Evolutionary conservation across 2,329 filamentous ascomycete species (phyloP), one percentile per base, ranked within the genome.

Genomic region (Raffaelea arxii): DNA sequence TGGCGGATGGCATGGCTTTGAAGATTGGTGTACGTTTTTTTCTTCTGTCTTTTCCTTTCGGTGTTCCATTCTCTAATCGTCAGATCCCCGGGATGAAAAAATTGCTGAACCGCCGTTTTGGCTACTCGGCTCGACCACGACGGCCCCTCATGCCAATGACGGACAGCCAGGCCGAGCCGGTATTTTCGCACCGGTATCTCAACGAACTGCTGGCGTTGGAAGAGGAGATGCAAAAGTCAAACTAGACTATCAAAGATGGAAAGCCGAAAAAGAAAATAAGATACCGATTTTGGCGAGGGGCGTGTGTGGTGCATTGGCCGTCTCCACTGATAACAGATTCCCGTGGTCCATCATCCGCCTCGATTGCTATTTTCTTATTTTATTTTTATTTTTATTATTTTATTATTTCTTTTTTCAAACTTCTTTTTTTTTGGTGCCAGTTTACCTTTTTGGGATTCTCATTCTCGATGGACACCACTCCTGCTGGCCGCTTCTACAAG

Each of bases 71-170:
- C 7, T 24, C 43, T 12, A 44, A 25, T 16, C 32, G 21, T 3
- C 39, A 55, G 52, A 55, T 56, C 39, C 38, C 53, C 18, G 54
- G 55, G 14, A 51, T 58, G 54, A 56, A 58, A 46, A 53, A 41
- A 42, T 24, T 56, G 14, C 49, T 58, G 1, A 44, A 48, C 32
- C 44, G 44, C 3, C 48, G 48, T 16, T 56, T 56, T 30, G 54
- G 50, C 10, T 56, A 57, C 46, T 39, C 46, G 24, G 43, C 24
- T 1, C 42, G 35, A 7, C 54, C 55, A 0, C 49, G 55, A 12
- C 49, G 50, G 9, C 55, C 55, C 18, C 46, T 57, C 21, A 6
- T 53, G 37, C 50, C 54, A 2, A 55, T 56, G 50, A 46, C 23
- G 11, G 50, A 51, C 25, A 48, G 51, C 14, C 48, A 48, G 45